Base-by-base conservation (phyloP, 768 basidiomycete species). In the Lentinula raphanica region DNA sequence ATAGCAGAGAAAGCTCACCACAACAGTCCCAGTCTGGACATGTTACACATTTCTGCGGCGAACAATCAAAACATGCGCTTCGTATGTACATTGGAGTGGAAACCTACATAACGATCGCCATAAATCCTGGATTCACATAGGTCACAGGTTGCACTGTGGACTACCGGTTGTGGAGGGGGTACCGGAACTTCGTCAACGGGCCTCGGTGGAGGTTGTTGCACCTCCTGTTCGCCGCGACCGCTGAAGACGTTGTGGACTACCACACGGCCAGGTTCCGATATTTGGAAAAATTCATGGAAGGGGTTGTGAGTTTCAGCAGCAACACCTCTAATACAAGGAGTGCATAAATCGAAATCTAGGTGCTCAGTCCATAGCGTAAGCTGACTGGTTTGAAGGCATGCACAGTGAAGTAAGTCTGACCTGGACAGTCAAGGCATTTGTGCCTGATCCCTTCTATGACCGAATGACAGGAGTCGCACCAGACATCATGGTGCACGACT, bases 1-100 rank as follows among this genome's bases (percentile, higher is more conserved):
- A 23, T 44, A 11, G 12, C 8, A 11, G 23, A 23, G 8, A 44
- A 9, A 7, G 23, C 42, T 44, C 12, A 44, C 42, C 66, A 65
- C 92, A 94, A 8, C 85, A 80, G 63, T 94, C 92, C 62, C 85
- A 94, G 66, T 94, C 90, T n/a, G 91, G 90, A 70, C 91, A 94
- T 58, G 74, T 67, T 8, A 85, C 58, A 64, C 90, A 92, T 86
- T 92, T 92, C 88, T 91, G 44, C 39, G n/a, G 9, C 54, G 55
- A 58, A 61, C 15, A 49, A 45, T 39, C 29, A 5, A 21, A 32
- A 48, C 23, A 53, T 27, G 27, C 59, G 44, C 27, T 5, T 42
- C 31, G 56, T 31, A 50, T 51, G n/a, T 31, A 15, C 28, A 53
- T 31, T 7, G 49, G 54, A 17, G 63, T 11, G 51, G 38, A 42